A percentile compares a stretch with the other conserved stretches of the same genome.
Evolutionary conservation across 2,329 filamentous ascomycete species (phyloP).

Genomic region (Onygena corvina): DNA sequence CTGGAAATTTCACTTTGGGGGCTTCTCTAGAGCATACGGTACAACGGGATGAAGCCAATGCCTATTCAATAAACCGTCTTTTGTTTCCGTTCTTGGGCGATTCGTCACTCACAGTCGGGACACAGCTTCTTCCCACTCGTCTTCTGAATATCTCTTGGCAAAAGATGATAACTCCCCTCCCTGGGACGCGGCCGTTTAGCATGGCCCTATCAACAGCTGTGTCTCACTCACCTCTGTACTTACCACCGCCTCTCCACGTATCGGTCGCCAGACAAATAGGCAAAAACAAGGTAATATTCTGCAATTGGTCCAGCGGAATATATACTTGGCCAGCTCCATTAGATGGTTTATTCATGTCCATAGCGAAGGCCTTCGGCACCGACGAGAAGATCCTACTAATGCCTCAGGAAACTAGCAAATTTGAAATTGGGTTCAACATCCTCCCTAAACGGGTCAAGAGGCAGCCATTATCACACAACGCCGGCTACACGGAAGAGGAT

Average conservation of each 20-base stretch:
- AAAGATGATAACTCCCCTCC: slow-evolving; percentile 23
- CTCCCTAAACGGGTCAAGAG: slow-evolving; percentile 16
- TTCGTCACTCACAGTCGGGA: slow-evolving; percentile 21
- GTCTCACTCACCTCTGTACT: slow-evolving; percentile 20
- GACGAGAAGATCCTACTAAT: background rate
- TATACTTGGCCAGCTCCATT: slow-evolving; percentile 25
- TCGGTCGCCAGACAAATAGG: slow-evolving; percentile 25
- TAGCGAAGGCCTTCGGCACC: background rate
- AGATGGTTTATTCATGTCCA: slow-evolving; percentile 16
- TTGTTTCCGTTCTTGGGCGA: slow-evolving; percentile 25
- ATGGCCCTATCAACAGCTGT: slow-evolving; percentile 24
- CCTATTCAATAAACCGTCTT: slow-evolving; percentile 14
- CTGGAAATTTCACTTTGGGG: slow-evolving; percentile 24
- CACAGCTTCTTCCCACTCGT: slow-evolving; percentile 24
- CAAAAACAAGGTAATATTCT: slow-evolving; percentile 22
- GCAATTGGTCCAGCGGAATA: slow-evolving; percentile 30
- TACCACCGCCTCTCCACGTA: slow-evolving; percentile 24
- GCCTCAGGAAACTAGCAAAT: slow-evolving; percentile 17
- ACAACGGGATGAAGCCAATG: slow-evolving; percentile 19
- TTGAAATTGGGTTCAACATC: slow-evolving; percentile 27
- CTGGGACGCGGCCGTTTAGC: slow-evolving; percentile 26
- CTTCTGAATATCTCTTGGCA: slow-evolving; percentile 22
- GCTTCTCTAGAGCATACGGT: slow-evolving; percentile 24
- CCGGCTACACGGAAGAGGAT: slow-evolving; percentile 20
- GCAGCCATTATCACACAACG: background rate